These are phyloP conservation scores for Notholithocarpus densiflorus DNA, from an alignment of 306 rosid species.

Conservation along the genomic window DNA sequence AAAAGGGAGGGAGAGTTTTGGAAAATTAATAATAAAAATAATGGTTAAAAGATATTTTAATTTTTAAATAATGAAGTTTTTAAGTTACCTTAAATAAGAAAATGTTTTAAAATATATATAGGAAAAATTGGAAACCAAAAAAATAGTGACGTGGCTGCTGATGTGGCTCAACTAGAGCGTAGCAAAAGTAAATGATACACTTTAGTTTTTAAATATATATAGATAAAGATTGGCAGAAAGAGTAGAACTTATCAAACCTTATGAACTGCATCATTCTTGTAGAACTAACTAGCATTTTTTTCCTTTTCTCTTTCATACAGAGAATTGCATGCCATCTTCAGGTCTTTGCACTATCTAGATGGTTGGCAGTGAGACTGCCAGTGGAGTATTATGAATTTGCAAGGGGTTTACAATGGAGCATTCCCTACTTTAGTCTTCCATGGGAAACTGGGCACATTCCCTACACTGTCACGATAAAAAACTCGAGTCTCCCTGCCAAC, in stretches of 20 bases:
- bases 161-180: fast-evolving
- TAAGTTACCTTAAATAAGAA: too few species aligned
- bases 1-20: too few species aligned
- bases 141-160: fast-evolving
- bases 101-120: too few species aligned
- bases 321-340: constrained; percentile 84
- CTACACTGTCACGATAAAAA: constrained; percentile 30
- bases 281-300: neutral
- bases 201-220: too few species aligned
- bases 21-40: too few species aligned
- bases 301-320: constrained; percentile 44
- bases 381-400: constrained; percentile 73
- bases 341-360: constrained; percentile 74
- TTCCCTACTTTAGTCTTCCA: constrained; percentile 69
- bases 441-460: constrained; percentile 57
- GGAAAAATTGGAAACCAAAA: too few species aligned
- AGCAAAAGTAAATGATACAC: too few species aligned
- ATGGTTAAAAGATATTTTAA: too few species aligned
- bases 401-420: constrained; percentile 70
- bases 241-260: neutral
- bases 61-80: too few species aligned
- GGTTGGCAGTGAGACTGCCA: constrained; percentile 71
- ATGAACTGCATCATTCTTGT: neutral
- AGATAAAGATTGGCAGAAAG: too few species aligned
- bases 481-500: constrained; percentile 43